Conservation (phyloP, 1,284 basidiomycete species). For the Ustilago vetiveriae region DNA sequence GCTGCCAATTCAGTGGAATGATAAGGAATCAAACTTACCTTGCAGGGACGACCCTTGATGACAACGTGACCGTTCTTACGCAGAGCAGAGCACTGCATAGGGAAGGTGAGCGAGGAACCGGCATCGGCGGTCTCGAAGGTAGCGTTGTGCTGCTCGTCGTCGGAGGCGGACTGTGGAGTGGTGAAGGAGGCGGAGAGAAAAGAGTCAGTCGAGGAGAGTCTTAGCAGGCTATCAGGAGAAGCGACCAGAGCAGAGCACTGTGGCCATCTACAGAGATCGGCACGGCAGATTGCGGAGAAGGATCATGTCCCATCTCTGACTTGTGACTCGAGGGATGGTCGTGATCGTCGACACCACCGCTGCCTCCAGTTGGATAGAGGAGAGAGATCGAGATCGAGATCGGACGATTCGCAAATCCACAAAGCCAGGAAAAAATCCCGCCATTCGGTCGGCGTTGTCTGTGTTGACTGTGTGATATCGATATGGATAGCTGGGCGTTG, state of each 20-base stretch:
- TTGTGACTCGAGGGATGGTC: no score
- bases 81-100: conserved; percentile 98
- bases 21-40: conserved; percentile 68
- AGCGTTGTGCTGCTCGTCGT: conserved; percentile 89
- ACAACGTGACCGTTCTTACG: conserved; percentile 91
- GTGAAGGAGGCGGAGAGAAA: neutral
- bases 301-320: no score
- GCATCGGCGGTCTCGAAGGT: conserved; percentile 78
- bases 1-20: neutral
- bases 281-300: no score
- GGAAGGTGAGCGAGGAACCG: conserved; percentile 66
- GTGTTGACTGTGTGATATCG: neutral
- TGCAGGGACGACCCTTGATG: conserved; percentile 98
- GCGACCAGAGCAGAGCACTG: neutral
- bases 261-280: neutral
- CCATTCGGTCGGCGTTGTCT: no score
- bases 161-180: conserved; percentile 66
- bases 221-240: neutral
- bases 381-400: no score
- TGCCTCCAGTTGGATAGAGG: no score
- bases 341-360: no score
- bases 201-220: neutral
- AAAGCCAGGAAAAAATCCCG: no score
- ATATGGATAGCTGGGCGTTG: neutral
- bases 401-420: no score